phyloP scores from a whole-genome alignment of 129 eudicot genomes.

The Chrysanthemum seticuspe region DNA sequence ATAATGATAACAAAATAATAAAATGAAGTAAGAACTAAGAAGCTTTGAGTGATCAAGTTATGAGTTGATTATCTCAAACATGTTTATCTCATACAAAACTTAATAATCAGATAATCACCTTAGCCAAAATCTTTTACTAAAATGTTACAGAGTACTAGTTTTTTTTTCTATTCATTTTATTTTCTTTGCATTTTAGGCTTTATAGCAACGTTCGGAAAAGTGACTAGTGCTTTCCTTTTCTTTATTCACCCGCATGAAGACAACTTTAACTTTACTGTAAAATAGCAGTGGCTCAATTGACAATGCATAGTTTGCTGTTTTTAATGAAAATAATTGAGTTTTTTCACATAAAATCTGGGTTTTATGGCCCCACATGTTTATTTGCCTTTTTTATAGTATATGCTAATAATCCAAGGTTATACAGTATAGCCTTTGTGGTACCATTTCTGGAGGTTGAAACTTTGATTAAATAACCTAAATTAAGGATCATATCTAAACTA shows the following conservation, averaged over 20 bases:
- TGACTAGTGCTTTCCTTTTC: background rate
- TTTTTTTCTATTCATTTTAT: background rate
- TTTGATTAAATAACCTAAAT: background rate
- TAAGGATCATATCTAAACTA: conserved; percentile 1
- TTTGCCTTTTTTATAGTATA: conserved; percentile 11
- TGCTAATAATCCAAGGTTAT: background rate
- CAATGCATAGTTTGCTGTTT: conserved; percentile 27
- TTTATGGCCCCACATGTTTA: conserved; percentile 10
- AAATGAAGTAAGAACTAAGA: no score
- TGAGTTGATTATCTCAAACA: no score
- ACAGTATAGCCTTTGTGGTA: background rate
- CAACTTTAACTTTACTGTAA: conserved; percentile 29
- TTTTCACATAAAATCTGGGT: conserved; percentile 26
- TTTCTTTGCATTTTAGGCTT: conserved; percentile 9
- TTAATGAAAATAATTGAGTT: conserved; percentile 14
- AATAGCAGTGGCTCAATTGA: conserved; percentile 19
- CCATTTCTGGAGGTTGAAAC: conserved; percentile 1
- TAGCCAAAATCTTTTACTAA: no score
- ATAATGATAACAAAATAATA: no score
- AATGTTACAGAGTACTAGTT: no score
- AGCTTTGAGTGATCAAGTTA: no score
- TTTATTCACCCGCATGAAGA: conserved; percentile 34
- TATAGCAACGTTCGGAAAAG: conserved; percentile 24
- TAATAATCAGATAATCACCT: no score
- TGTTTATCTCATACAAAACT: no score